Evolutionary conservation across 2,329 filamentous ascomycete species (phyloP).

Genomic region (Pseudogymnoascus sp.): DNA sequence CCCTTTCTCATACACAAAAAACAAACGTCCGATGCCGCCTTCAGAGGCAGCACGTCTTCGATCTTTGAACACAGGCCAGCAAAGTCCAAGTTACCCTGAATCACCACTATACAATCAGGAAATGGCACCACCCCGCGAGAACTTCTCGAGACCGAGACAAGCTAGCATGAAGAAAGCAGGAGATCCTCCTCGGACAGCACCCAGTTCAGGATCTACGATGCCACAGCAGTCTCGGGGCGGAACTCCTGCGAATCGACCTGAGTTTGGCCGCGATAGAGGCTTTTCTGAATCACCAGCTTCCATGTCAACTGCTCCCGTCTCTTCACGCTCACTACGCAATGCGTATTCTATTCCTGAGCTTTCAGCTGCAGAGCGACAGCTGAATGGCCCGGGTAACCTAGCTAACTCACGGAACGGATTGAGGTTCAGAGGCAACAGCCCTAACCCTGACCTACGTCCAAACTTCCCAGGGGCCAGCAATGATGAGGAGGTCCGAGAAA

Average conservation of each 20-base stretch:
- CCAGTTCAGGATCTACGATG: constrained; percentile 19
- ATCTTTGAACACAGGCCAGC: constrained; percentile 25
- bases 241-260: constrained; percentile 15
- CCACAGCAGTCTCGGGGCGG: constrained; percentile 19
- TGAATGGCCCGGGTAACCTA: constrained; percentile 25
- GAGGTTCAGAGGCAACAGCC: constrained; percentile 16
- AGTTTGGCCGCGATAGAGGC: constrained; percentile 22
- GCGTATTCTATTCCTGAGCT: constrained; percentile 29
- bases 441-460: constrained; percentile 24
- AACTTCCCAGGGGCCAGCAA: constrained; percentile 24
- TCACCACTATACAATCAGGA: constrained; percentile 19
- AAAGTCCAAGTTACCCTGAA: constrained; percentile 22
- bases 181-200: constrained; percentile 22
- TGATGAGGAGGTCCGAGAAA: constrained; percentile 42
- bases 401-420: constrained; percentile 21
- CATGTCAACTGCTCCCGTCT: constrained; percentile 10
- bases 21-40: constrained; percentile 15
- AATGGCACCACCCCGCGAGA: constrained; percentile 17
- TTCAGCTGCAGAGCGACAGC: constrained; percentile 23
- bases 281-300: constrained; percentile 21
- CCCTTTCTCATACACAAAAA: neutral
- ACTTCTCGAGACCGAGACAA: constrained; percentile 26
- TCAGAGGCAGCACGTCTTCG: constrained; percentile 29
- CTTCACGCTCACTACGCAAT: constrained; percentile 20
- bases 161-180: constrained; percentile 22